A percentile compares a stretch with the other conserved stretches of the same genome.
Conservation (phyloP, 1,284 basidiomycete species). For the Fomitopsis palustris region DNA sequence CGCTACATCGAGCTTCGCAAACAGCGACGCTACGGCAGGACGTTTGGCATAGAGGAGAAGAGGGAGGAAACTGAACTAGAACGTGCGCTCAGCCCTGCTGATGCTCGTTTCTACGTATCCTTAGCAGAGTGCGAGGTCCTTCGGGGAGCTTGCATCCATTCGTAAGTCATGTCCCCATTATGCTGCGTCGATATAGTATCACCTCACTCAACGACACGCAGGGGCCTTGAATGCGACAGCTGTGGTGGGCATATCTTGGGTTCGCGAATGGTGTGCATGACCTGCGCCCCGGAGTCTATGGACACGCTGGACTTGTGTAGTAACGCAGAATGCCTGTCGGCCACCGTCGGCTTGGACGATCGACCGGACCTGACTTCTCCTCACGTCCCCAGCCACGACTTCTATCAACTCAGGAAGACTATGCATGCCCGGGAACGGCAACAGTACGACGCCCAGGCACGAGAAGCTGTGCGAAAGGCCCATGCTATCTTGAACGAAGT, state of each 20-base stretch:
- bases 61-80: background rate
- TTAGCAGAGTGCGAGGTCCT: background rate
- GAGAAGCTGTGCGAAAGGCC: background rate
- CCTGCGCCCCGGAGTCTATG: background rate
- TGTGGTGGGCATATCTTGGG: background rate
- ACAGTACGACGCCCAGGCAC: background rate
- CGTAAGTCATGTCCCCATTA: background rate
- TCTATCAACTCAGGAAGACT: background rate
- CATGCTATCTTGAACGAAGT: background rate
- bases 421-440: background rate
- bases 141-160: background rate
- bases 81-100: background rate
- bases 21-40: background rate
- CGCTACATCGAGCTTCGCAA: conserved; percentile 6
- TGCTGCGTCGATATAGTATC: background rate
- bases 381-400: background rate
- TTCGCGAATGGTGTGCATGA: background rate
- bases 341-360: background rate
- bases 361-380: background rate
- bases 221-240: background rate
- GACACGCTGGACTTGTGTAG: background rate
- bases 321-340: background rate
- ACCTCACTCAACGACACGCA: background rate
- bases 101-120: background rate
- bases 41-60: background rate